Conservation (phyloP, 345 rosid species). For the Combretum micranthum region DNA sequence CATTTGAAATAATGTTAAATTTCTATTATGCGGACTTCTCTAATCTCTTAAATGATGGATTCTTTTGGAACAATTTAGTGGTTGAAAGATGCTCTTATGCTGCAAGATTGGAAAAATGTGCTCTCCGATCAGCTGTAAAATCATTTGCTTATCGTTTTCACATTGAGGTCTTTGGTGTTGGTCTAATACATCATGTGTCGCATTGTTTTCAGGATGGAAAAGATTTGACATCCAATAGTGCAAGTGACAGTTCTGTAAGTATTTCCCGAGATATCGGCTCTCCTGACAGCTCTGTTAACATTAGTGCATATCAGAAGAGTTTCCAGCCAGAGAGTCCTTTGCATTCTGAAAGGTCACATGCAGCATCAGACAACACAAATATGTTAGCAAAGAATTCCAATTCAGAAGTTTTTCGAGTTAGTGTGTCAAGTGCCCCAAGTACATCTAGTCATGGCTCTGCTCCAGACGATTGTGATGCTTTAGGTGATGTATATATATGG, state of each 20-base stretch:
- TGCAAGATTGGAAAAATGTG: too few relatives aligned
- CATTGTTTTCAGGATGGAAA: constrained; percentile 60
- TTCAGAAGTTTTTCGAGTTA: constrained; percentile 89
- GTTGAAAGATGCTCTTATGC: too few relatives aligned
- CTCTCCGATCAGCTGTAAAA: too few relatives aligned
- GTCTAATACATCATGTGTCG: too few relatives aligned
- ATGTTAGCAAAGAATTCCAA: constrained; percentile 82
- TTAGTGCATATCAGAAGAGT: constrained; percentile 49
- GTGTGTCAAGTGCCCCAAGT: constrained; percentile 95
- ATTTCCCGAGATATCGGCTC: constrained; percentile 56
- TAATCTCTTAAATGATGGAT: too few relatives aligned
- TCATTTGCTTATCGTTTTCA: too few relatives aligned
- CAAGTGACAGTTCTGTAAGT: constrained; percentile 78
- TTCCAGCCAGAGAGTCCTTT: constrained; percentile 49
- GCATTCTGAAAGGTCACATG: constrained; percentile 79
- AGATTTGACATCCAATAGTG: constrained; percentile 79
- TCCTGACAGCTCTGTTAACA: constrained; percentile 50
- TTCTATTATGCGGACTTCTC: neutral
- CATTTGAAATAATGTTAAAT: neutral
- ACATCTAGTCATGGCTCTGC: constrained; percentile 96
- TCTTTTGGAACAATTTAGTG: too few relatives aligned
- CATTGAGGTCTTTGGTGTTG: too few relatives aligned
- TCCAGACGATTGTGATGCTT: constrained; percentile 92
- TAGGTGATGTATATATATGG: constrained; percentile 96
- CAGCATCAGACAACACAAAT: constrained; percentile 64